A percentile compares a stretch with the other conserved stretches of the same genome.
Evolutionary conservation across 179 eudicot species (phyloP).

Genomic region (Camellia oleifera): DNA sequence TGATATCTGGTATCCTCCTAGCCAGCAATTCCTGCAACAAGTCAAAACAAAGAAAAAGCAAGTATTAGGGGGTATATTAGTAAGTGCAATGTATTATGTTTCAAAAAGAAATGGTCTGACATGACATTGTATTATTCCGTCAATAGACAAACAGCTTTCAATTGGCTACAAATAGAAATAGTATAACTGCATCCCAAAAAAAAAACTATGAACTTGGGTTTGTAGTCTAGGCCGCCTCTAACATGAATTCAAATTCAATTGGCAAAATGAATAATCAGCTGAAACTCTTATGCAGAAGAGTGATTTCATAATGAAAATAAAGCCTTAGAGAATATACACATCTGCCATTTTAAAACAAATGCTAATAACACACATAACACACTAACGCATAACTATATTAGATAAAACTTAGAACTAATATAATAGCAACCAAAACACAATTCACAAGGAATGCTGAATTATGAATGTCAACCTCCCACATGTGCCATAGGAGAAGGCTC

Average conservation of each 20-base stretch:
- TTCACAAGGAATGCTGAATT: not conserved
- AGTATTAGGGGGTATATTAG: conserved; percentile 2
- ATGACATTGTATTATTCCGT: not conserved
- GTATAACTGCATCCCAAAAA: not conserved
- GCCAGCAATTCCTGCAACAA: conserved; percentile 35
- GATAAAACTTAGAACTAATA: not conserved
- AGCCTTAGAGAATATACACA: not conserved
- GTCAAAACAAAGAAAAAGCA: conserved; percentile 15
- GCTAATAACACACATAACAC: not conserved
- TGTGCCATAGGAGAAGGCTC: not conserved
- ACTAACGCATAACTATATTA: not conserved
- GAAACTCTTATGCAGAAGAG: not conserved
- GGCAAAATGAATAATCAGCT: not conserved
- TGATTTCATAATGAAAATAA: conserved; percentile 10
- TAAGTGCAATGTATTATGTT: not conserved
- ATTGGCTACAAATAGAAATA: not conserved
- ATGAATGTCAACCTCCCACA: not conserved
- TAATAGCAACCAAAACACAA: not conserved
- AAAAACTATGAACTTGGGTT: not conserved
- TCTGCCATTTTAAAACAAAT: not conserved
- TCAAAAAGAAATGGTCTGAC: not conserved
- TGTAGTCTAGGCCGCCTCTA: not conserved
- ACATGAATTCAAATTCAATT: not conserved
- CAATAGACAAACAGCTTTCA: conserved; percentile 9
- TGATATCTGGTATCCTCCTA: conserved; percentile 29